Evolutionary conservation across 2,329 filamentous ascomycete species (phyloP), one percentile per base, ranked within the genome.

Genomic region (Aspergillus sp.): DNA sequence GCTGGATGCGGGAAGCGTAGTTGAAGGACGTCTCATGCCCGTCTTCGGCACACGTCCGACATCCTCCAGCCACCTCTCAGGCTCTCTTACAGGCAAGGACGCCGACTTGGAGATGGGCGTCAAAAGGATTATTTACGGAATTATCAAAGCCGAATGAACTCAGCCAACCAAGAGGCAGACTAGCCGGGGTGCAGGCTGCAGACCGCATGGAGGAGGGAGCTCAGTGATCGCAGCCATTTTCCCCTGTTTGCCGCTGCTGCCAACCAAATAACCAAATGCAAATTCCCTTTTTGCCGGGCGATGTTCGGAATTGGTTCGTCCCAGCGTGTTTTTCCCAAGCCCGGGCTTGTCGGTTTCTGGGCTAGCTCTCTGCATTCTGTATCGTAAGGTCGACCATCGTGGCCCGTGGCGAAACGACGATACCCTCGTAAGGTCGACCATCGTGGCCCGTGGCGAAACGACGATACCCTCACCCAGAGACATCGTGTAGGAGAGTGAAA

Each of bases 211-310:
- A 31, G 27, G 8, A 31, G 8, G 9, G 15, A 37, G 35, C 35
- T 37, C 35, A 37, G 27, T 31, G 27, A 31, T 31, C 48, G 55
- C 53, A 53, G n/a, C 5, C 62, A 56, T 47, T 62, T 64, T 56
- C 62, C 61, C 60, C 61, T 62, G 61, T 61, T 65, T 65, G 57
- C 60, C 59, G 61, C 61, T 64, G 59, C 60, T 64, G 61, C 59
- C 62, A 65, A 62, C 61, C 60, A 64, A 62, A 62, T 62, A 61
- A 61, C 23, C 24, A n/a, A 17, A 15, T 40, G 37, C 15, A 40
- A 43, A 19, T 17, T 43, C 46, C 46, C 46, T n/a, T 45, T 59
- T 52, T 47, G 45, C 62, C 62, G 64, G 62, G 54, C 60, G 27
- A 61, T 54, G 37, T 65, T 66, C 64, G 66, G 64, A 64, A 63